phyloP scores from a whole-genome alignment of 805 yeast species.

The Saturnispora diversa region DNA sequence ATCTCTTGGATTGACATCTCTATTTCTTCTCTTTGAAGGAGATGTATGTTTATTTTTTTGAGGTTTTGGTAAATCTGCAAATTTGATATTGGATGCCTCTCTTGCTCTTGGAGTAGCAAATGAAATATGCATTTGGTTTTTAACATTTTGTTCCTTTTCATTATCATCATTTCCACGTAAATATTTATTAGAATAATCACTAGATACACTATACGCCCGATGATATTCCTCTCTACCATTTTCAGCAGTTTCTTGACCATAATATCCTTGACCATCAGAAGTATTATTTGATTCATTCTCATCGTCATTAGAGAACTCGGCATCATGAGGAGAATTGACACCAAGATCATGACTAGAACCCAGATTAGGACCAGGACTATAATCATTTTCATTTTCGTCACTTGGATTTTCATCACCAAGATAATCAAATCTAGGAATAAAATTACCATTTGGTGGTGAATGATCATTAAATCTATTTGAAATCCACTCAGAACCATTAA shows the following conservation, averaged over 20 bases:
- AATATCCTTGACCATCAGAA: too few species aligned
- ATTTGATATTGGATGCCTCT: constrained; percentile 37
- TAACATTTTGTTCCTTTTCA: not conserved
- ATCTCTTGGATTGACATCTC: constrained; percentile 71
- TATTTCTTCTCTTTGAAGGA: constrained; percentile 16
- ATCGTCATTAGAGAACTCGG: not conserved
- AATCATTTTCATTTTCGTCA: too few species aligned
- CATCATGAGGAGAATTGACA: too few species aligned
- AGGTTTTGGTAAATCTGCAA: constrained; percentile 55
- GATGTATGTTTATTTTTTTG: constrained; percentile 24
- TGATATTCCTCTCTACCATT: too few species aligned
- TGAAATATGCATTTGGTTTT: constrained; percentile 1
- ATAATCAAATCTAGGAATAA: not conserved
- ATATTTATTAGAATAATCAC: too few species aligned
- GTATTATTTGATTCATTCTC: too few species aligned
- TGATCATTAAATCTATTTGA: constrained; percentile 17
- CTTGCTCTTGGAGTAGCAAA: not conserved
- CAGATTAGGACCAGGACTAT: too few species aligned
- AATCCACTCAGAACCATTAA: constrained; percentile 29
- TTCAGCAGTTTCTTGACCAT: too few species aligned
- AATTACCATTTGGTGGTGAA: not conserved
- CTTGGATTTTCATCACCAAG: not conserved
- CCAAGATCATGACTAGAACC: too few species aligned
- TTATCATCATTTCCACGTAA: too few species aligned
- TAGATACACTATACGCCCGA: too few species aligned